Evolutionary conservation across 2,329 filamentous ascomycete species (phyloP).

Genomic region (Penicillium hesseltinei): DNA sequence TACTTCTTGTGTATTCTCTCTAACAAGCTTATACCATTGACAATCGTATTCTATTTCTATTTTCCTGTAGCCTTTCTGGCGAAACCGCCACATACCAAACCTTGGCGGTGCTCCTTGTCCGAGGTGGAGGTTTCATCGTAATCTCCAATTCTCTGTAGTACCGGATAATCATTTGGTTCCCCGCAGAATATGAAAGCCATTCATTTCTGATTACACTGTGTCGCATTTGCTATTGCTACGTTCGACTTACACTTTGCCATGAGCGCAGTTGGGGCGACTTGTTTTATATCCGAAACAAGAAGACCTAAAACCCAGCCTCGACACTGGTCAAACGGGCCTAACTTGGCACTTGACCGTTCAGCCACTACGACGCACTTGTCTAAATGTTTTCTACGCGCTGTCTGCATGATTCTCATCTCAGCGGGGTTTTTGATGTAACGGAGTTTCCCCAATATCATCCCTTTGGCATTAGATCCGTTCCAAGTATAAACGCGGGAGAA

Average conservation of each 20-base stretch:
- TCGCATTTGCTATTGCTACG: background rate
- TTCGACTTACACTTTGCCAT: background rate
- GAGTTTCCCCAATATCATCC: slow-evolving; percentile 19
- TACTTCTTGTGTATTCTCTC: background rate
- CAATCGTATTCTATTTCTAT: no score
- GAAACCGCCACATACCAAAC: background rate
- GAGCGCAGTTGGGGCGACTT: background rate
- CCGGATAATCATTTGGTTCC: background rate
- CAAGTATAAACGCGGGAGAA: slow-evolving; percentile 4
- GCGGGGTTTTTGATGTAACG: slow-evolving; percentile 30
- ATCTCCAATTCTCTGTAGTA: background rate
- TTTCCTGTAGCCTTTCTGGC: no score
- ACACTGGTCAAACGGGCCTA: background rate
- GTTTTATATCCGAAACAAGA: background rate
- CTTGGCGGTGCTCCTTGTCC: background rate
- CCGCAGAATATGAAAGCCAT: background rate
- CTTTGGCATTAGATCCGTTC: slow-evolving; percentile 17
- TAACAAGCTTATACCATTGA: background rate
- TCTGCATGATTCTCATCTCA: slow-evolving; percentile 32
- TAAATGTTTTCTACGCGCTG: slow-evolving; percentile 32
- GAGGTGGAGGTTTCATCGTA: slow-evolving; percentile 1
- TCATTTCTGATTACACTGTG: background rate
- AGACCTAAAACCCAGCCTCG: background rate
- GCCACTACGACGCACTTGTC: slow-evolving; percentile 26
- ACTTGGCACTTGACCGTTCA: background rate